Evolutionary conservation across 306 rosid genomes (phyloP).

Genomic region (Arachis hypogaea): DNA sequence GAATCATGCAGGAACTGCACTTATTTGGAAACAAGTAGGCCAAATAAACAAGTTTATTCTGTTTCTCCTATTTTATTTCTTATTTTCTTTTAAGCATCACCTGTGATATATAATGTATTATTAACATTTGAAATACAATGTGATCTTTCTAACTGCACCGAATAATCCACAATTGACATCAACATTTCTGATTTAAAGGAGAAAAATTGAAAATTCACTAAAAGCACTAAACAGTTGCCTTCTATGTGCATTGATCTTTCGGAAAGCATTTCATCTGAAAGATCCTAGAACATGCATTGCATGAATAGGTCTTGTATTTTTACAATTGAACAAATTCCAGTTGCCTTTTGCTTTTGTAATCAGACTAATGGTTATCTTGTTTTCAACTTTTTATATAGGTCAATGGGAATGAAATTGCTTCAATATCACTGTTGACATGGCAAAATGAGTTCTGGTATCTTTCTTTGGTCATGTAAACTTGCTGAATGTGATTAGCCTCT

Average conservation of each 20-base stretch:
- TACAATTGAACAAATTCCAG: conserved; percentile 18
- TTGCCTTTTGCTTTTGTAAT: conserved; percentile 31
- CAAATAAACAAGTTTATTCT: conserved; percentile 4
- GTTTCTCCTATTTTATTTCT: conserved; percentile 7
- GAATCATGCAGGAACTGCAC: conserved; percentile 20
- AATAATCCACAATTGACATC: conserved; percentile 5
- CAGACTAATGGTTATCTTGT: conserved; percentile 34
- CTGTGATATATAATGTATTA: neutral
- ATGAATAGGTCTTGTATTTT: conserved; percentile 22
- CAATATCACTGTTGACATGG: conserved; percentile 56
- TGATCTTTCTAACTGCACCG: conserved; percentile 13
- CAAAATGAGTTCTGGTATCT: conserved; percentile 75
- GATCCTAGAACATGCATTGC: conserved; percentile 12
- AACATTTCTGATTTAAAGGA: conserved; percentile 7
- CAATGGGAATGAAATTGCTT: conserved; percentile 70
- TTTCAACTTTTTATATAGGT: conserved; percentile 53
- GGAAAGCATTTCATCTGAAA: conserved; percentile 15
- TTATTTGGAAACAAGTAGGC: conserved; percentile 24
- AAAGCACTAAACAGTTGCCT: neutral
- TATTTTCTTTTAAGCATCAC: conserved; percentile 14
- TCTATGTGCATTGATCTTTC: conserved; percentile 31
- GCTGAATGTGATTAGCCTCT: conserved; percentile 30
- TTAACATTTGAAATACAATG: conserved; percentile 11
- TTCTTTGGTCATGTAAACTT: conserved; percentile 22
- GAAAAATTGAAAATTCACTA: conserved; percentile 6